Evolutionary conservation across 768 basidiomycete species (phyloP).

Genomic region (Leucosporidium scottii): DNA sequence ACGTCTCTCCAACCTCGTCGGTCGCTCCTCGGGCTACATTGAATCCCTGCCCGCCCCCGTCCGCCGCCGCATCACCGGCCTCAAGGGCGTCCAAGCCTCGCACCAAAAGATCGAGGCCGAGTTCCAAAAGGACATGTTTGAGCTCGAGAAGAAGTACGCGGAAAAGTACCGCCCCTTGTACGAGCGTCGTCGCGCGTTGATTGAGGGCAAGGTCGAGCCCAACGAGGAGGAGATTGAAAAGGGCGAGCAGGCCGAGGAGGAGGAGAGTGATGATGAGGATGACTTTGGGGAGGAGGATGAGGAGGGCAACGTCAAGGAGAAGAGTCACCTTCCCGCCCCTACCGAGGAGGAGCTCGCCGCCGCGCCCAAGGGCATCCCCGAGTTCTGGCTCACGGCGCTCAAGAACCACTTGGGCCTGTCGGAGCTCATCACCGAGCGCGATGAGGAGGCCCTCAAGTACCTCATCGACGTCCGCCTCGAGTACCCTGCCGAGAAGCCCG

Average conservation of each 20-base stretch:
- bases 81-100: constrained; percentile 89
- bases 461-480: constrained; percentile 72
- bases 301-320: constrained; percentile 30
- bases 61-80: constrained; percentile 75
- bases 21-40: constrained; percentile 90
- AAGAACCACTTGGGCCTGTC: constrained; percentile 79
- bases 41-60: constrained; percentile 74
- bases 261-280: constrained; percentile 49
- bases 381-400: constrained; percentile 97
- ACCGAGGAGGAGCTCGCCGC: constrained; percentile 38
- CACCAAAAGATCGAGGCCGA: constrained; percentile 84
- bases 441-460: constrained; percentile 74
- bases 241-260: constrained; percentile 67
- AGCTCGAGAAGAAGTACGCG: constrained; percentile 80
- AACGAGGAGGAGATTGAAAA: constrained; percentile 74
- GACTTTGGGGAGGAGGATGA: constrained; percentile 37
- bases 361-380: constrained; percentile 60
- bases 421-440: constrained; percentile 88
- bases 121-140: constrained; percentile 90
- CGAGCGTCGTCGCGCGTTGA: constrained; percentile 74
- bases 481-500: constrained; percentile 71
- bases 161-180: constrained; percentile 61
- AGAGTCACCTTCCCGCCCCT: constrained; percentile 26
- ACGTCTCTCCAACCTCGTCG: constrained; percentile 74
- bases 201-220: constrained; percentile 65